Evolutionary conservation across 495 filamentous ascomycete species (phyloP).

Genomic region (Lasiosphaeriaceae sp.): DNA sequence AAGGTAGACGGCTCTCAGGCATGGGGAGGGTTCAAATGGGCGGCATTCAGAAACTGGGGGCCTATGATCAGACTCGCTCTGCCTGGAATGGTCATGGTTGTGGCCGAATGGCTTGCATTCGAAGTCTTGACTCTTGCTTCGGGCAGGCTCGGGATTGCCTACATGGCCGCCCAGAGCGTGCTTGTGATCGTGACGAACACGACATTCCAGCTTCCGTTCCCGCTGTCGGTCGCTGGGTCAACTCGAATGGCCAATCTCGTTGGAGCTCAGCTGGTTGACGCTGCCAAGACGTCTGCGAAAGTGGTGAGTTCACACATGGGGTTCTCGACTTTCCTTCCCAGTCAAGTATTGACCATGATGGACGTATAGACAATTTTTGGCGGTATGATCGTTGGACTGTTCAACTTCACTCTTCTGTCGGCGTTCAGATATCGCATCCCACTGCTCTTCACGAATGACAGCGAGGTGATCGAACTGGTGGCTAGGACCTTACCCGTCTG

Average conservation of each 20-base stretch:
- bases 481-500: slow-evolving; percentile 70
- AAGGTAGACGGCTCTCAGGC: slow-evolving; percentile 74
- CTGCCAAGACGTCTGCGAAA: slow-evolving; percentile 67
- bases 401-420: slow-evolving; percentile 68
- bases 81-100: slow-evolving; percentile 74
- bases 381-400: slow-evolving; percentile 64
- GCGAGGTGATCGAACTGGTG: slow-evolving; percentile 72
- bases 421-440: slow-evolving; percentile 65
- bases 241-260: slow-evolving; percentile 64
- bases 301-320: slow-evolving; percentile 43
- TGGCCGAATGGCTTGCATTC: slow-evolving; percentile 85
- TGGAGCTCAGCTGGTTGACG: slow-evolving; percentile 63
- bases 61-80: neutral
- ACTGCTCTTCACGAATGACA: slow-evolving; percentile 73
- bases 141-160: slow-evolving; percentile 64
- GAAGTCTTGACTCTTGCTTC: slow-evolving; percentile 73
- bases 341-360: neutral
- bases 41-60: slow-evolving; percentile 71
- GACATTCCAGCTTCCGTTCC: slow-evolving; percentile 60
- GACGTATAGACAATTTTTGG: slow-evolving; percentile 50
- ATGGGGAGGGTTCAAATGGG: slow-evolving; percentile 76
- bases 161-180: slow-evolving; percentile 62
- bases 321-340: neutral
- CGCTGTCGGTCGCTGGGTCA: slow-evolving; percentile 58
- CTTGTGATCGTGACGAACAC: slow-evolving; percentile 51